Percentiles rank a stretch among this genome's conserved stretches.
phyloP scores from a whole-genome alignment of 140 eudicot species.

The Anethum foeniculum region DNA sequence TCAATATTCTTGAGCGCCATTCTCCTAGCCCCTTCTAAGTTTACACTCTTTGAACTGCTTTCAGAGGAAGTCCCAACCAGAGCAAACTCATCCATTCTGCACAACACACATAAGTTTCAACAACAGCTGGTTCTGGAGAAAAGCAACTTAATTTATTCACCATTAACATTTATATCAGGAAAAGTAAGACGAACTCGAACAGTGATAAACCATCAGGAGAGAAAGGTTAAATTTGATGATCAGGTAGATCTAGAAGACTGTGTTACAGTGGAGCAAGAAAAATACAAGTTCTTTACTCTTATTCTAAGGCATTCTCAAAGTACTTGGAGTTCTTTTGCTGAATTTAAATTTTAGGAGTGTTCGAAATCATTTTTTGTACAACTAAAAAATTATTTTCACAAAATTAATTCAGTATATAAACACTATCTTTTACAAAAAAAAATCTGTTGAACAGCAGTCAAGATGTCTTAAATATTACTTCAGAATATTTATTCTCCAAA shows the following conservation, averaged over 20 bases:
- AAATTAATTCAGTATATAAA: not conserved
- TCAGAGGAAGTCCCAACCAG: slow-evolving; percentile 58
- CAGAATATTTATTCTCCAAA: no score
- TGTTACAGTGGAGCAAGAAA: not conserved
- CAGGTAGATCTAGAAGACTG: not conserved
- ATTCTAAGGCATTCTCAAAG: not conserved
- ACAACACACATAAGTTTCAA: not conserved
- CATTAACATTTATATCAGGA: not conserved
- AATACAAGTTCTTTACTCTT: not conserved
- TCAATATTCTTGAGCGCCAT: slow-evolving; percentile 87
- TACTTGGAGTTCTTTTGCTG: not conserved
- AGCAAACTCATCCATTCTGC: slow-evolving; percentile 87
- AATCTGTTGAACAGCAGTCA: not conserved
- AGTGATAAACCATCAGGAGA: not conserved
- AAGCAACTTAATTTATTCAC: not conserved
- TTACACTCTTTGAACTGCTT: slow-evolving; percentile 61
- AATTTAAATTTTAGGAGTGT: not conserved
- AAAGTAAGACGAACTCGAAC: not conserved
- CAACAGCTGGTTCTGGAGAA: not conserved
- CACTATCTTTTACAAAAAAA: not conserved
- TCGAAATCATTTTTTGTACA: not conserved
- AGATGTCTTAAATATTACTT: not conserved
- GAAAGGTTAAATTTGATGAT: not conserved
- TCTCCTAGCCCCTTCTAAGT: slow-evolving; percentile 64
- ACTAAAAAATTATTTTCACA: not conserved